These are phyloP conservation scores for Aspergillus tubingensis DNA, from an alignment of 2,329 filamentous ascomycete genomes.

Conservation along the genomic window DNA sequence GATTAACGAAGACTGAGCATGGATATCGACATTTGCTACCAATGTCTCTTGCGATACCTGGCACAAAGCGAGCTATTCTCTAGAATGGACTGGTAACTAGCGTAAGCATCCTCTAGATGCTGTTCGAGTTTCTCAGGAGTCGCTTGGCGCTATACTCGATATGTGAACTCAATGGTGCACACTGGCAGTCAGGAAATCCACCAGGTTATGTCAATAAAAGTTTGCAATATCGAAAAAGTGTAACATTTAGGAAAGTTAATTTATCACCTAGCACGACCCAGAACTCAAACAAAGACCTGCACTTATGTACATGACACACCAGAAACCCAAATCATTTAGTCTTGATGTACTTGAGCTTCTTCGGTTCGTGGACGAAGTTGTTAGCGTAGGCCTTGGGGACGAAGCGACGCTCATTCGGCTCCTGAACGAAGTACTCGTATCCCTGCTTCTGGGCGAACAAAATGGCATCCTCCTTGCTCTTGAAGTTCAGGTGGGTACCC, in stretches of 20 bases:
- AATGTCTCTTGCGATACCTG: too few species aligned
- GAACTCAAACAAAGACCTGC: slow-evolving; percentile 24
- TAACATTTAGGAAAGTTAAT: slow-evolving; percentile 11
- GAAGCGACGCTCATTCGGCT: slow-evolving; percentile 85
- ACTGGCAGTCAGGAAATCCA: too few species aligned
- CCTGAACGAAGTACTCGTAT: slow-evolving; percentile 98
- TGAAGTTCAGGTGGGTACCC: slow-evolving; percentile 87
- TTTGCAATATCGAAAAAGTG: background rate
- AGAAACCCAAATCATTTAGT: slow-evolving; percentile 64
- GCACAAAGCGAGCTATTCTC: too few species aligned
- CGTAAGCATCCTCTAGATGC: too few species aligned
- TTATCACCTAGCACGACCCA: slow-evolving; percentile 15
- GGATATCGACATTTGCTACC: too few species aligned
- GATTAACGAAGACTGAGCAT: too few species aligned
- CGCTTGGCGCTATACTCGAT: too few species aligned
- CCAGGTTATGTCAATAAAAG: too few species aligned
- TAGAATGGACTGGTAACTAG: too few species aligned
- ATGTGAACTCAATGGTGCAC: too few species aligned
- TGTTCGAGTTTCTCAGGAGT: too few species aligned
- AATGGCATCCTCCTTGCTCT: slow-evolving; percentile 91
- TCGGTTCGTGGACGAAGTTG: slow-evolving; percentile 84
- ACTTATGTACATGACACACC: slow-evolving; percentile 42
- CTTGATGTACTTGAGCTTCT: slow-evolving; percentile 83
- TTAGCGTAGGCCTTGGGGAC: slow-evolving; percentile 93
- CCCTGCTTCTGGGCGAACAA: slow-evolving; percentile 97